These are phyloP conservation scores for Candida ipomoeae DNA, from an alignment of 805 yeast species.

Conservation along the genomic window DNA sequence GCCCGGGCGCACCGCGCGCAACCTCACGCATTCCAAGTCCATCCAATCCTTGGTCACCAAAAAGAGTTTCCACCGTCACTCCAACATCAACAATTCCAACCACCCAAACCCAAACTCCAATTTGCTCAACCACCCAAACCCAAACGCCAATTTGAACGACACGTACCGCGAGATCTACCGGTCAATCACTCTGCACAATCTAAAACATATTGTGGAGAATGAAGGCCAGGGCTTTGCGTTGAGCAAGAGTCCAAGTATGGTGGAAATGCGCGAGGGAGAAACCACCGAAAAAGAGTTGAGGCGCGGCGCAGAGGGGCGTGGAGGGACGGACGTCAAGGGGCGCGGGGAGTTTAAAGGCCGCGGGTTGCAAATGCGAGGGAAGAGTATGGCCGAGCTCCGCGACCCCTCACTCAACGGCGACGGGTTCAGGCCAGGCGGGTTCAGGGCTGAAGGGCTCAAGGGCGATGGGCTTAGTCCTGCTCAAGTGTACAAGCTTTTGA, in stretches of 20 bases:
- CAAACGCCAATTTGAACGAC: slow-evolving; percentile 21
- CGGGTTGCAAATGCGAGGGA: too few relatives aligned
- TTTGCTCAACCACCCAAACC: not conserved
- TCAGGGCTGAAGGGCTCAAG: not conserved
- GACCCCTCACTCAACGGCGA: too few relatives aligned
- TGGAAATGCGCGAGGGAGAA: not conserved
- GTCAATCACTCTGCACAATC: slow-evolving; percentile 33
- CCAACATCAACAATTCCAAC: not conserved
- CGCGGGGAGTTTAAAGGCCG: too few relatives aligned
- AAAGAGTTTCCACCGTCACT: not conserved
- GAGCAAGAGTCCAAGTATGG: not conserved
- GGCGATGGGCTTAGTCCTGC: slow-evolving; percentile 16
- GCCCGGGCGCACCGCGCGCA: slow-evolving; percentile 22
- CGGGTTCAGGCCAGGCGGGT: too few relatives aligned
- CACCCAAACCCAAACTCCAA: not conserved
- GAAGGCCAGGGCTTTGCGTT: not conserved
- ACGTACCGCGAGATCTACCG: slow-evolving; percentile 35
- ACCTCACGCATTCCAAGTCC: slow-evolving; percentile 14
- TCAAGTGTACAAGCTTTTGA: slow-evolving; percentile 20
- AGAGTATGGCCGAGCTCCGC: too few relatives aligned
- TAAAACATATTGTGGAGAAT: slow-evolving; percentile 18
- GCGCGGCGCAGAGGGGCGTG: too few relatives aligned
- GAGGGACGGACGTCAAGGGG: too few relatives aligned
- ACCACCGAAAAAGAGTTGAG: too few relatives aligned
- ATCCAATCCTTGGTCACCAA: slow-evolving; percentile 13